phyloP scores from a whole-genome alignment of 441 rosid species.

The Pelargonium fulgidum region DNA sequence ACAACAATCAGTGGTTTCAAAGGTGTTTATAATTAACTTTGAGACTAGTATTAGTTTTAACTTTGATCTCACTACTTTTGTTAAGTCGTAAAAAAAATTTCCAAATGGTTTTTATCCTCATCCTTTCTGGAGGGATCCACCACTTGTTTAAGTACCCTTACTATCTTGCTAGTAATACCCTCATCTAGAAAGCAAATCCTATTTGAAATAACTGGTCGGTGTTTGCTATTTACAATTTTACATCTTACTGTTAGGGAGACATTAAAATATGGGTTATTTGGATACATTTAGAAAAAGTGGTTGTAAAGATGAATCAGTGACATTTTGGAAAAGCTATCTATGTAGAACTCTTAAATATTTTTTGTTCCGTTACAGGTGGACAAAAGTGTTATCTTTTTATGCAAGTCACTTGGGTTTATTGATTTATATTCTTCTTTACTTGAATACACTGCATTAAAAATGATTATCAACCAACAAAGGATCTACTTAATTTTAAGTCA shows the following conservation, averaged over 20 bases:
- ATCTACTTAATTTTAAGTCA: no score
- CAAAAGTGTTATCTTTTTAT: no score
- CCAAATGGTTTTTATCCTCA: neutral
- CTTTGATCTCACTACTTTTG: neutral
- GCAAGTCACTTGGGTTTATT: no score
- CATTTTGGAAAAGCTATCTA: neutral
- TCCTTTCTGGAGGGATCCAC: no score
- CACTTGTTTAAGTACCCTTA: neutral
- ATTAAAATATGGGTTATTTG: no score
- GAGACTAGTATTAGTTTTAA: neutral
- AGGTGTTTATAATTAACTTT: constrained; percentile 17
- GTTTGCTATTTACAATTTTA: neutral
- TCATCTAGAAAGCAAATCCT: neutral
- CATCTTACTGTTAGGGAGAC: neutral
- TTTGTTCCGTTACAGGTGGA: no score
- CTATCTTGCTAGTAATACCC: neutral
- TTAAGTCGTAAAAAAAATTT: neutral
- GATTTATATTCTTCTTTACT: no score
- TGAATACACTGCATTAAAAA: no score
- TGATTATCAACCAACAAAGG: no score
- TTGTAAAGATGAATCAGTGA: neutral
- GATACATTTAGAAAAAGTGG: no score
- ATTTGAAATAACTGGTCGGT: neutral
- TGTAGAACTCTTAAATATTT: neutral
- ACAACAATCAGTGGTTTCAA: constrained; percentile 24